Evolutionary conservation across 805 yeast species (phyloP).

Genomic region (Saturnispora galanensis): DNA sequence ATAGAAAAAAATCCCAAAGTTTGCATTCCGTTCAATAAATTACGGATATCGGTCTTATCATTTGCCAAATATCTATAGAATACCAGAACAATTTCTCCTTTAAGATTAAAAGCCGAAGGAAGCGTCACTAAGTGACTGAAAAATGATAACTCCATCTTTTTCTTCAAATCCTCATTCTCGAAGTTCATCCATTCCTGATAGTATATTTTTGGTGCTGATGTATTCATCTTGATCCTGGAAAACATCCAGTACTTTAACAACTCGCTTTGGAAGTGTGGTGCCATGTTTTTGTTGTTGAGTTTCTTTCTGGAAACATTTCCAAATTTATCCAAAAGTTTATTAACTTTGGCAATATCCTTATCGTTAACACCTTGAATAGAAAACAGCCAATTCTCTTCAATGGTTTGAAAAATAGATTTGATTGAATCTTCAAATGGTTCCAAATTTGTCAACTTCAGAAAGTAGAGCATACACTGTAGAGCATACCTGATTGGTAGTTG

Average conservation of each 20-base stretch:
- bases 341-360: constrained; percentile 6
- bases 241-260: constrained; percentile 10
- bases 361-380: constrained; percentile 3
- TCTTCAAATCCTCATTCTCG: constrained; percentile 14
- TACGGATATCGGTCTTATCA: background rate
- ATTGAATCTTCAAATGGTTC: constrained; percentile 1
- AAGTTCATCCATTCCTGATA: constrained; percentile 25
- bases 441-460: constrained; percentile 11
- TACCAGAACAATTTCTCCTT: constrained; percentile 1
- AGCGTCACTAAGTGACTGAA: constrained; percentile 8
- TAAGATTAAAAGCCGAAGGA: constrained; percentile 1
- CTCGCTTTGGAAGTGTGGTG: background rate
- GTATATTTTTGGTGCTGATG: constrained; percentile 13
- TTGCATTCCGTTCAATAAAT: background rate
- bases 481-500: constrained; percentile 7
- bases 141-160: constrained; percentile 18
- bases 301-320: background rate
- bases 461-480: constrained; percentile 10
- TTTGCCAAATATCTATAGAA: constrained; percentile 10
- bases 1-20: constrained; percentile 8
- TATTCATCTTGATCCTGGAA: background rate
- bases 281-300: background rate
- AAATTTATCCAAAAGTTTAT: constrained; percentile 6
- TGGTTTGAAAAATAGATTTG: constrained; percentile 1
- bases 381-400: constrained; percentile 7